Evolutionary conservation across 108 stramenopile genomes (phyloP).

Genomic region (Cylindrotheca fusiformis): DNA sequence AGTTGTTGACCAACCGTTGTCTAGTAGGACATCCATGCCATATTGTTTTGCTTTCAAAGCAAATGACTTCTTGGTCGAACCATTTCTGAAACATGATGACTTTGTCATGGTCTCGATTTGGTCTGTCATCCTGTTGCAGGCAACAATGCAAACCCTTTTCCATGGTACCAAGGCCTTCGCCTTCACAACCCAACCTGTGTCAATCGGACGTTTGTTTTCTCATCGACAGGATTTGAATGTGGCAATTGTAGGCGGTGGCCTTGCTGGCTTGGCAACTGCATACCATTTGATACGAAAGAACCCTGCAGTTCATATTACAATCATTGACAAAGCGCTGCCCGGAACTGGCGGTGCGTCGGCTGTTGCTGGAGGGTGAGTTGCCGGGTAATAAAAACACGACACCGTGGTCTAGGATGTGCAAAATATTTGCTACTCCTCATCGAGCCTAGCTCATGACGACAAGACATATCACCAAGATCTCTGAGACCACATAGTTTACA

Average conservation of each 20-base stretch:
- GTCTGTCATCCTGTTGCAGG: too few species aligned
- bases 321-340: slow-evolving; percentile 55
- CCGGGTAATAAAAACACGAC: neutral
- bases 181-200: too few species aligned
- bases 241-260: slow-evolving; percentile 78
- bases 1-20: too few species aligned
- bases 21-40: too few species aligned
- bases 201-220: too few species aligned
- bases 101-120: too few species aligned
- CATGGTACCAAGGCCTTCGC: too few species aligned
- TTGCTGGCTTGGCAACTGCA: slow-evolving; percentile 73
- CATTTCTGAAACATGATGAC: too few species aligned
- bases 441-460: slow-evolving; percentile 58
- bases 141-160: too few species aligned
- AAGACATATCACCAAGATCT: slow-evolving; percentile 67
- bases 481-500: slow-evolving; percentile 31
- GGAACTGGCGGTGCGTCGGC: slow-evolving; percentile 79
- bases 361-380: slow-evolving; percentile 83
- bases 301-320: slow-evolving; percentile 36
- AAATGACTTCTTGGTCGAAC: too few species aligned
- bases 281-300: slow-evolving; percentile 61
- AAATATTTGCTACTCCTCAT: slow-evolving; percentile 76
- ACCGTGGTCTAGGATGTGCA: slow-evolving; percentile 14
- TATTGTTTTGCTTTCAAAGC: too few species aligned
- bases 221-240: slow-evolving; percentile 19